Percentiles rank a stretch among this genome's conserved stretches.
These are phyloP conservation scores for Pyrus hybrid DNA, from an alignment of 331 rosid species.

Conservation along the genomic window DNA sequence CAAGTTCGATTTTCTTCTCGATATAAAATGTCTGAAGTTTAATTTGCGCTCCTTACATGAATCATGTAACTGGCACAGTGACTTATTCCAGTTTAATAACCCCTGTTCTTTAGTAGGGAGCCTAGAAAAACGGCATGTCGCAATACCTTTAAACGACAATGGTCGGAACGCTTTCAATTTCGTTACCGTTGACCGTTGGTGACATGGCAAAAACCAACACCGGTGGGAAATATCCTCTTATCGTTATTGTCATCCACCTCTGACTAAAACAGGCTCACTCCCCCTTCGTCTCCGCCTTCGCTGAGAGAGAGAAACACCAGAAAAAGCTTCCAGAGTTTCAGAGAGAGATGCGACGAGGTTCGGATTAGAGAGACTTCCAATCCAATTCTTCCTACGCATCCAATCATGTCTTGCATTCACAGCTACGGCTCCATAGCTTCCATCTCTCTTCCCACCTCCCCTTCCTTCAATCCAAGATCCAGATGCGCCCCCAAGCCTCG, in stretches of 20 bases:
- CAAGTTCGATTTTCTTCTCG: too few relatives aligned
- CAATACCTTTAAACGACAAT: neutral
- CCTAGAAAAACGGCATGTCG: neutral
- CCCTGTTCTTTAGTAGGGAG: neutral
- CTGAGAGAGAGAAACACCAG: too few relatives aligned
- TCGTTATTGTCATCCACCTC: slow-evolving; percentile 18
- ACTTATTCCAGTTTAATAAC: rapidly evolving
- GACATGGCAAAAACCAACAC: slow-evolving; percentile 6
- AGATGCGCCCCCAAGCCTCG: slow-evolving; percentile 29
- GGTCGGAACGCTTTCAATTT: neutral
- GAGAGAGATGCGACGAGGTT: neutral
- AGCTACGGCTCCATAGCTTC: slow-evolving; percentile 31
- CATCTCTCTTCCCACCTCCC: slow-evolving; percentile 30
- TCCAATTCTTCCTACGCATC: neutral
- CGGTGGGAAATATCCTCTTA: slow-evolving; percentile 13
- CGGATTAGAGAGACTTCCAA: neutral
- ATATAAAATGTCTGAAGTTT: neutral
- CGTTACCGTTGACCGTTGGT: neutral
- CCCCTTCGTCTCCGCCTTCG: neutral
- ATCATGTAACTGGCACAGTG: too few relatives aligned
- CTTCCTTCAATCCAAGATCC: slow-evolving; percentile 23
- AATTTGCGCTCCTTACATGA: neutral
- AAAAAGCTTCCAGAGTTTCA: too few relatives aligned
- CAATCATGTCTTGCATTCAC: slow-evolving; percentile 44
- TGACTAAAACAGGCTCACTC: neutral